Percentiles rank a stretch among this genome's conserved stretches.
These are phyloP conservation scores for Sanguinoderma infundibulare DNA, from an alignment of 1,284 basidiomycete species.

Conservation along the genomic window DNA sequence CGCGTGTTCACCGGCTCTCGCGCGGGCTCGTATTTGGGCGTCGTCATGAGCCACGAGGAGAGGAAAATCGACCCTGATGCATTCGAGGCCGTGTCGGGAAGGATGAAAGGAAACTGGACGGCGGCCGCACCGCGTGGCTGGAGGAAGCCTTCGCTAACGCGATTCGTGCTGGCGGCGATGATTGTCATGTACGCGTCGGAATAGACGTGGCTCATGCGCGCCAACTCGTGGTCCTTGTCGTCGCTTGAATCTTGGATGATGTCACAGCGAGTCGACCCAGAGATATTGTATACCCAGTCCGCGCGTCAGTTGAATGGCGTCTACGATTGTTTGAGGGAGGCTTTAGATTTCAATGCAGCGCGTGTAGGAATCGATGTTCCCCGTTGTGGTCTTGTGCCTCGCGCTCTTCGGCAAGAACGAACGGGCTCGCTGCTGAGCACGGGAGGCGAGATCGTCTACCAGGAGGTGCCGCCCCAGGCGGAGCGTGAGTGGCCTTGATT, in stretches of 20 bases:
- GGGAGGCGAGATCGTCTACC: too few relatives aligned
- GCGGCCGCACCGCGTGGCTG: neutral
- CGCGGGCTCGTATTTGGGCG: neutral
- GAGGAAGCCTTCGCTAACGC: constrained; percentile 6
- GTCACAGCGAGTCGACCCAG: constrained; percentile 1
- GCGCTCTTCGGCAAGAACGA: too few relatives aligned
- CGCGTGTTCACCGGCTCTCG: constrained; percentile 1
- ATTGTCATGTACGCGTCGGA: constrained; percentile 4
- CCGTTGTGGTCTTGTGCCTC: constrained; percentile 1
- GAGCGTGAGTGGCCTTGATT: too few relatives aligned
- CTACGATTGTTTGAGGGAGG: constrained; percentile 5
- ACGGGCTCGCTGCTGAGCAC: too few relatives aligned
- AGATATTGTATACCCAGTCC: constrained; percentile 3
- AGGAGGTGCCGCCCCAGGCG: constrained; percentile 22
- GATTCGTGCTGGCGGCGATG: constrained; percentile 3
- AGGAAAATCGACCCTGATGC: neutral
- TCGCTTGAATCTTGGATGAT: constrained; percentile 8
- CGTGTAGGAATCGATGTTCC: neutral
- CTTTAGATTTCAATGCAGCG: neutral
- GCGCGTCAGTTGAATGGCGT: constrained; percentile 3
- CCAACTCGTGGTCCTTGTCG: constrained; percentile 5
- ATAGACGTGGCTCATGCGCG: neutral
- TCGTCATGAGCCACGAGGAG: neutral
- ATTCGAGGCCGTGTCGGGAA: neutral
- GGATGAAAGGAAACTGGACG: neutral